These are phyloP conservation scores for Saccharomyces mikatae DNA, from an alignment of 805 yeast genomes.

Conservation along the genomic window DNA sequence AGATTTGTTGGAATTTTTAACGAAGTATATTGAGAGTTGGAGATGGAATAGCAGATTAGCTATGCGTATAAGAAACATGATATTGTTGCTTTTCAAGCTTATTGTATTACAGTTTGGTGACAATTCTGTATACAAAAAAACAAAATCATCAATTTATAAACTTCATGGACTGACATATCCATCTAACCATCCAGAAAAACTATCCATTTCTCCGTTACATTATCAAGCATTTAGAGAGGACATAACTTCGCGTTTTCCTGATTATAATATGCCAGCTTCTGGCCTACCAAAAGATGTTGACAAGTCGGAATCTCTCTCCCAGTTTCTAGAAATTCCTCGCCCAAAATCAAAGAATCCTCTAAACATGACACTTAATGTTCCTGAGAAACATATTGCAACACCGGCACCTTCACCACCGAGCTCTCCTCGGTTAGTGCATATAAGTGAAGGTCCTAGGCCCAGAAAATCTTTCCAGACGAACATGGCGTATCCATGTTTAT, in stretches of 20 bases:
- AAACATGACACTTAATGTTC: conserved; percentile 24
- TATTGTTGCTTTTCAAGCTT: conserved; percentile 46
- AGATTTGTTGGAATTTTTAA: conserved; percentile 37
- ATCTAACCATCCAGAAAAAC: conserved; percentile 22
- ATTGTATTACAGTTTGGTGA: conserved; percentile 60
- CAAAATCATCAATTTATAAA: conserved; percentile 41
- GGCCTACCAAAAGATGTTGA: conserved; percentile 40
- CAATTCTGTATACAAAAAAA: conserved; percentile 29
- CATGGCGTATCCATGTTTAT: conserved; percentile 58
- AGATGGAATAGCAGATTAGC: conserved; percentile 43
- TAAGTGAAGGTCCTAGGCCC: conserved; percentile 30
- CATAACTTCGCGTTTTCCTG: conserved; percentile 65
- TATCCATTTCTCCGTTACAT: conserved; percentile 71
- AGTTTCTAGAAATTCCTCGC: conserved; percentile 50
- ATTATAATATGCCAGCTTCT: conserved; percentile 47
- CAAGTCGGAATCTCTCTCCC: conserved; percentile 48
- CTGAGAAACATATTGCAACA: conserved; percentile 51
- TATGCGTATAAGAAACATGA: conserved; percentile 49
- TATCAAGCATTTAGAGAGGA: conserved; percentile 76
- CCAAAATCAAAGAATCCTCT: conserved; percentile 33
- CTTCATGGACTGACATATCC: conserved; percentile 32
- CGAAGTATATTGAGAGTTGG: conserved; percentile 55
- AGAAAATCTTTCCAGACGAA: conserved; percentile 56
- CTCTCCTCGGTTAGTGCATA: conserved; percentile 34
- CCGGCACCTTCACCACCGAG: conserved; percentile 81